phyloP scores from a whole-genome alignment of 2,329 filamentous ascomycete genomes.

The Neocucurbitaria cava region DNA sequence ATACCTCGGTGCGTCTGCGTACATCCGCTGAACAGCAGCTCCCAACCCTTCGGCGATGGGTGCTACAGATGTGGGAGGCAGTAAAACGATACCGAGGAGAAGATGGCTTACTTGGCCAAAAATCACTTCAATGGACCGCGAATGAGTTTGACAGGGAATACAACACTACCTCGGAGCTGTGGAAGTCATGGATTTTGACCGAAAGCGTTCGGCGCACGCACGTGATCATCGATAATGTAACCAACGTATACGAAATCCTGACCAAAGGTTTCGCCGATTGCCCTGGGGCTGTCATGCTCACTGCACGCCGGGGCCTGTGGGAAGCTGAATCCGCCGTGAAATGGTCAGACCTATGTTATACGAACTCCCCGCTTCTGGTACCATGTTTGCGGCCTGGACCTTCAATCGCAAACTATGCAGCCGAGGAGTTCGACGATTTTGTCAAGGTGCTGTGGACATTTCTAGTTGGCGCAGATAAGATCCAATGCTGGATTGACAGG shows the following conservation, averaged over 20 bases:
- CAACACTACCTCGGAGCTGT: slow-evolving; percentile 1
- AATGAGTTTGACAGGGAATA: too few species aligned
- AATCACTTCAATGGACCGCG: neutral
- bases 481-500: too few species aligned
- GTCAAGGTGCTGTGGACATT: neutral
- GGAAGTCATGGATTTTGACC: slow-evolving; percentile 16
- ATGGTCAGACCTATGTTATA: slow-evolving; percentile 8
- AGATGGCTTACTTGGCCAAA: neutral
- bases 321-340: neutral
- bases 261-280: slow-evolving; percentile 14
- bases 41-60: neutral
- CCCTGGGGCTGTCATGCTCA: slow-evolving; percentile 14
- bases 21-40: neutral
- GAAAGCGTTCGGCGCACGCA: slow-evolving; percentile 19
- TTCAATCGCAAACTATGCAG: neutral
- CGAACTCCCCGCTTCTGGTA: neutral
- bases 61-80: neutral
- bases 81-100: neutral
- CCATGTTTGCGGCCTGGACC: neutral
- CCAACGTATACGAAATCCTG: slow-evolving; percentile 3
- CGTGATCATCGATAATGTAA: slow-evolving; percentile 8
- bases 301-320: slow-evolving; percentile 15
- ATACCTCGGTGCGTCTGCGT: neutral
- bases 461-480: too few species aligned
- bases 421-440: neutral